phyloP scores from a whole-genome alignment of 2,329 filamentous ascomycete species.

The Calonectria honghensis region DNA sequence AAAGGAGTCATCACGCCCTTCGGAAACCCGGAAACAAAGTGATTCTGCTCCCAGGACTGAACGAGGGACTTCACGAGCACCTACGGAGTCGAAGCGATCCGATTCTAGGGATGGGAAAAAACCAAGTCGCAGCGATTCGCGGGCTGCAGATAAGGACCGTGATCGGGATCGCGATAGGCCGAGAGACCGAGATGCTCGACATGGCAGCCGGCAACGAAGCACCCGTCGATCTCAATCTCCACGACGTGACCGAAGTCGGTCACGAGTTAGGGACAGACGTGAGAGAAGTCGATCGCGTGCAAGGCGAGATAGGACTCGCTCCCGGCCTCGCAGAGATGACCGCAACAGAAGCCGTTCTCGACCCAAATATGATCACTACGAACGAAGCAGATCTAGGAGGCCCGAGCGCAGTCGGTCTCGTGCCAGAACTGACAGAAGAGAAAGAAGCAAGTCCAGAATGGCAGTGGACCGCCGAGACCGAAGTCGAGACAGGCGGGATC shows the following conservation, averaged over 20 bases:
- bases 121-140: conserved; percentile 59
- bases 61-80: conserved; percentile 58
- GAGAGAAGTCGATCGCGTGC: conserved; percentile 61
- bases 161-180: conserved; percentile 55
- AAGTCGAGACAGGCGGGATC: conserved; percentile 57
- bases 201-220: conserved; percentile 56
- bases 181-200: conserved; percentile 55
- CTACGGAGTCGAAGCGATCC: conserved; percentile 54
- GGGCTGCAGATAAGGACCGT: conserved; percentile 53
- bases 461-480: conserved; percentile 54
- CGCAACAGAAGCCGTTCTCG: conserved; percentile 60
- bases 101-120: conserved; percentile 56
- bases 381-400: conserved; percentile 60
- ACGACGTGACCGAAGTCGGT: conserved; percentile 59
- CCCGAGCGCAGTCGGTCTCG: conserved; percentile 63
- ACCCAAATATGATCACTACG: conserved; percentile 57
- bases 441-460: conserved; percentile 58
- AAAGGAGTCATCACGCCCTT: conserved; percentile 65
- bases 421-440: conserved; percentile 56
- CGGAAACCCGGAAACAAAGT: conserved; percentile 63
- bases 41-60: conserved; percentile 59
- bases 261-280: conserved; percentile 58
- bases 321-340: conserved; percentile 60
- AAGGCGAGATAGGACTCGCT: conserved; percentile 64
- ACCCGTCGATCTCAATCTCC: conserved; percentile 64